phyloP scores from a whole-genome alignment of 768 basidiomycete genomes.

The Leccinellum albellum region DNA sequence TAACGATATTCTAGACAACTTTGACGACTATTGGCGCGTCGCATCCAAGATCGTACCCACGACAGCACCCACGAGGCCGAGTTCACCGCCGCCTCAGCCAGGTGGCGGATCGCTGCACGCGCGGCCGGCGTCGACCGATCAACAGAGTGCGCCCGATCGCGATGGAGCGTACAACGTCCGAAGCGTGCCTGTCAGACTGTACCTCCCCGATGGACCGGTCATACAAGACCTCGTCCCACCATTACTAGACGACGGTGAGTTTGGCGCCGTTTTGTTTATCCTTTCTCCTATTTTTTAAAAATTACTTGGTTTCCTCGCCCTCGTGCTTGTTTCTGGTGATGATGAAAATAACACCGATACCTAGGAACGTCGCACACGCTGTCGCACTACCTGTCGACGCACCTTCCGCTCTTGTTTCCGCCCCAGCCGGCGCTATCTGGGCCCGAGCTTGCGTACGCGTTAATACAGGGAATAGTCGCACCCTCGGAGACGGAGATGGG shows the following conservation, averaged over 20 bases:
- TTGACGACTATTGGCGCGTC: slow-evolving; percentile 92
- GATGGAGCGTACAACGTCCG: slow-evolving; percentile 87
- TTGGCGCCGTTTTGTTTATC: background rate
- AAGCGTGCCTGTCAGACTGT: slow-evolving; percentile 85
- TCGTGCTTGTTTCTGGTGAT: background rate
- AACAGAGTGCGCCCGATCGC: slow-evolving; percentile 50
- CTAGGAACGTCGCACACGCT: slow-evolving; percentile 74
- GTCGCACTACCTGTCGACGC: slow-evolving; percentile 58
- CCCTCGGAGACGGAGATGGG: slow-evolving; percentile 88
- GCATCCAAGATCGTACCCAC: slow-evolving; percentile 91
- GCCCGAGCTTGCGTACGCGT: slow-evolving; percentile 63
- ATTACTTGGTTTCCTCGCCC: background rate
- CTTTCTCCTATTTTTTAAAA: background rate
- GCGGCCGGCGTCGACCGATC: slow-evolving; percentile 64
- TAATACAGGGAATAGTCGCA: slow-evolving; percentile 80
- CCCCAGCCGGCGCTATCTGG: slow-evolving; percentile 36
- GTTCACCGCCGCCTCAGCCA: slow-evolving; percentile 49
- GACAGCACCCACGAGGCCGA: slow-evolving; percentile 56
- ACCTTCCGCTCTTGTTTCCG: slow-evolving; percentile 80
- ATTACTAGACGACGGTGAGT: slow-evolving; percentile 68
- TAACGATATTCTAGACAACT: slow-evolving; percentile 66
- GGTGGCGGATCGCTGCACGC: slow-evolving; percentile 56
- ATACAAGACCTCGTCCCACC: slow-evolving; percentile 89
- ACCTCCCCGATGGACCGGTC: slow-evolving; percentile 86
- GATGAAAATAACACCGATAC: background rate